Conservation (phyloP, 495 filamentous ascomycete species). For the Penicillium cosmopolitanum region DNA sequence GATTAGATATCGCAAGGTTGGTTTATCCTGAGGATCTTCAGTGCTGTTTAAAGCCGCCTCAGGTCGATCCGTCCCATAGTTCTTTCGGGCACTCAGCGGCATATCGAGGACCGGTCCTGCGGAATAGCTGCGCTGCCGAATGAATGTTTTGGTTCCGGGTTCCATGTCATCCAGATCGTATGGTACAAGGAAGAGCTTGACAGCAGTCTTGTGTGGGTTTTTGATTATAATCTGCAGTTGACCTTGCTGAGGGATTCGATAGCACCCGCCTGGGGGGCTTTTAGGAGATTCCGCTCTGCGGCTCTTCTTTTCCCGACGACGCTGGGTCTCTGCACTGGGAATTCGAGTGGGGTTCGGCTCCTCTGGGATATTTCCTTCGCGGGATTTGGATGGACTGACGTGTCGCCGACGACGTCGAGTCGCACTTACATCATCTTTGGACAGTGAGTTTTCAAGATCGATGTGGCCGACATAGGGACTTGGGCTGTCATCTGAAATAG, state of each 20-base stretch:
- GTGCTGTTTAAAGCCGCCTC: conserved; percentile 42
- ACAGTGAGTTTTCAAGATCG: conserved; percentile 81
- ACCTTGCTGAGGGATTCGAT: conserved; percentile 92
- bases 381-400: conserved; percentile 47
- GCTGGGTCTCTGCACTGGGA: conserved; percentile 28
- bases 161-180: conserved; percentile 98
- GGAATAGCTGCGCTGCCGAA: conserved; percentile 93
- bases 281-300: conserved; percentile 70
- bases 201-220: conserved; percentile 94
- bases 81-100: conserved; percentile 55
- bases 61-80: conserved; percentile 49
- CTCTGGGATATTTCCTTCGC: conserved; percentile 15
- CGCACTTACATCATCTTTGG: conserved; percentile 46
- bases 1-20: conserved; percentile 85
- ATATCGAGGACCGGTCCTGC: conserved; percentile 82
- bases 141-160: conserved; percentile 92
- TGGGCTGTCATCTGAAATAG: conserved; percentile 74
- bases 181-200: conserved; percentile 92
- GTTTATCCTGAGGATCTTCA: conserved; percentile 65
- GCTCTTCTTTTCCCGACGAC: conserved; percentile 55
- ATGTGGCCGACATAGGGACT: conserved; percentile 96
- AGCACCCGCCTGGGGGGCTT: conserved; percentile 80
- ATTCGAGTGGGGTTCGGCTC: conserved; percentile 16
- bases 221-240: conserved; percentile 97
- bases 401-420: conserved; percentile 48